phyloP scores from a whole-genome alignment of 768 basidiomycete genomes.

The Mrakia blollopis region DNA sequence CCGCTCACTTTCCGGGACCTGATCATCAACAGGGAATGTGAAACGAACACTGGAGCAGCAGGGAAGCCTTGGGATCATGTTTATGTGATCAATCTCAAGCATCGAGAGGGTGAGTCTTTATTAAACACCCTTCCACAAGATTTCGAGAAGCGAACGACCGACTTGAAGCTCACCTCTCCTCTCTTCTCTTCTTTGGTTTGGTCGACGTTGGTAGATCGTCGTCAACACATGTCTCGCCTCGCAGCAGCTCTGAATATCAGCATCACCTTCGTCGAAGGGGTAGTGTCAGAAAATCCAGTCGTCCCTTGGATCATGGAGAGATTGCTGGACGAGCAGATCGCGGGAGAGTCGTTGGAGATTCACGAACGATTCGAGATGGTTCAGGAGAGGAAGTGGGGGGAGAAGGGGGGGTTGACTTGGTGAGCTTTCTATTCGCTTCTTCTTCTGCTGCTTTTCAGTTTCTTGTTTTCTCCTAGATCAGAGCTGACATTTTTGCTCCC shows the following conservation, averaged over 20 bases:
- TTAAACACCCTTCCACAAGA: too few relatives aligned
- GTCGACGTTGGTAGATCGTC: too few relatives aligned
- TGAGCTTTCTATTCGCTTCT: not conserved
- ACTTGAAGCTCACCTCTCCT: too few relatives aligned
- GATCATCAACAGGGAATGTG: not conserved
- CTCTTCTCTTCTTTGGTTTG: not conserved
- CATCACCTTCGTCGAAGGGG: constrained; percentile 40
- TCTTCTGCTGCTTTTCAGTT: not conserved
- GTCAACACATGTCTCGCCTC: constrained; percentile 37
- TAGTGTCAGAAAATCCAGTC: constrained; percentile 34
- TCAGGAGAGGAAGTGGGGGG: not conserved
- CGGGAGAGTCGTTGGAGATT: not conserved
- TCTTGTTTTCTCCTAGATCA: not conserved
- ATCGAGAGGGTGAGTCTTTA: constrained; percentile 23
- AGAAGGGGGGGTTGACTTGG: not conserved
- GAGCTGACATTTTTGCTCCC: not conserved
- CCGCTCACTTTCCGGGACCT: not conserved
- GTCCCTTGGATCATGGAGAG: constrained; percentile 39
- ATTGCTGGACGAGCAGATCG: constrained; percentile 28
- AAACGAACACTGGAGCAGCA: not conserved
- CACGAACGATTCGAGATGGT: not conserved
- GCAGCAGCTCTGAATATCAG: constrained; percentile 36
- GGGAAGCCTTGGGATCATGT: constrained; percentile 33
- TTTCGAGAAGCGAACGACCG: not conserved
- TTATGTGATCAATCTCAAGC: constrained; percentile 38